Percentiles rank a stretch among this genome's conserved stretches.
These are phyloP conservation scores for Neckera pumila DNA, from an alignment of 225 moss, liverwort and hornwort species.

Conservation along the genomic window DNA sequence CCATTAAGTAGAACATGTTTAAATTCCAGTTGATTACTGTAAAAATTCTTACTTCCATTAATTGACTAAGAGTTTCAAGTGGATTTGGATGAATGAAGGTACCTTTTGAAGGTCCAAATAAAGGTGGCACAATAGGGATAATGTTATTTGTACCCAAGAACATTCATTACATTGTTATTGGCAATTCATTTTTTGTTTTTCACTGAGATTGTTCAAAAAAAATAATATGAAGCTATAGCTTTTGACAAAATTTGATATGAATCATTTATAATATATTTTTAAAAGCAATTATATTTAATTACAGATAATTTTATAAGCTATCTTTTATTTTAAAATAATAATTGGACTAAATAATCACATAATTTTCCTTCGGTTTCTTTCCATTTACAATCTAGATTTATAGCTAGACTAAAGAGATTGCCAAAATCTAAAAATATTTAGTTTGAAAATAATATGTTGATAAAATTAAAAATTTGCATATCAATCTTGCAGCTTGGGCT, in stretches of 20 bases:
- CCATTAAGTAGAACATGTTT: fast-evolving
- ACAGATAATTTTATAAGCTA: too few relatives aligned
- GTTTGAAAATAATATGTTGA: neutral
- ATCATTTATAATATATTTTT: neutral
- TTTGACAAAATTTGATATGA: neutral
- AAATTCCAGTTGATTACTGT: fast-evolving
- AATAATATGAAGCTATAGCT: too few relatives aligned
- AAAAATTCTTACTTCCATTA: neutral
- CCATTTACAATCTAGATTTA: too few relatives aligned
- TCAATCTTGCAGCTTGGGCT: neutral
- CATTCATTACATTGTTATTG: fast-evolving
- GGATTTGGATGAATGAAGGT: neutral
- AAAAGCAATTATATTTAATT: too few relatives aligned
- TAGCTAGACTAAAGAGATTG: neutral
- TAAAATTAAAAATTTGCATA: neutral
- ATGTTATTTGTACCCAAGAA: fast-evolving
- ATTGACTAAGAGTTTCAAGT: fast-evolving
- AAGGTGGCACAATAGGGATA: fast-evolving
- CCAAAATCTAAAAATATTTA: neutral
- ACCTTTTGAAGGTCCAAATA: neutral
- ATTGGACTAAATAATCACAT: too few relatives aligned
- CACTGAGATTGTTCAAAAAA: neutral
- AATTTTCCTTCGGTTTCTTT: too few relatives aligned
- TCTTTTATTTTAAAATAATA: too few relatives aligned
- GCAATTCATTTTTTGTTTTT: too few relatives aligned